Evolutionary conservation across 2,329 filamentous ascomycete species (phyloP).

Genomic region (Microsporum canis): DNA sequence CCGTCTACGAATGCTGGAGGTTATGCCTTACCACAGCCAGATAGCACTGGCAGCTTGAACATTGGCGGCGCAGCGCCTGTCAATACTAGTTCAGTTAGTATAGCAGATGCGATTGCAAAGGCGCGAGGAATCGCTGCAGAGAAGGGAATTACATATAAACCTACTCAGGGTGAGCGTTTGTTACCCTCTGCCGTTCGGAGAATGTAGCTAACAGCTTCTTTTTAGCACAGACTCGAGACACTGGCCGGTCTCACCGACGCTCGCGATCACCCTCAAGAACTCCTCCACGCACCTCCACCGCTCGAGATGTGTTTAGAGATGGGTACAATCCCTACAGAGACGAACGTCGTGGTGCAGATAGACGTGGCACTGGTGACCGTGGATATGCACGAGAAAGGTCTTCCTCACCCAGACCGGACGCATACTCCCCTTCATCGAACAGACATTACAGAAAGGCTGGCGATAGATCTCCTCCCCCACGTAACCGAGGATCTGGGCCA

Average conservation of each 20-base stretch:
- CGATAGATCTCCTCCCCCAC: conserved; percentile 49
- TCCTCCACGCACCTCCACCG: conserved; percentile 41
- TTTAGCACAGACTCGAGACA: background rate
- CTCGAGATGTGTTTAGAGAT: conserved; percentile 59
- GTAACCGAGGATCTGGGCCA: conserved; percentile 29
- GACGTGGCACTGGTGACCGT: conserved; percentile 40
- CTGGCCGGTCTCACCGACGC: conserved; percentile 44
- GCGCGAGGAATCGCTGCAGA: conserved; percentile 72
- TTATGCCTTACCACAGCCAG: conserved; percentile 33
- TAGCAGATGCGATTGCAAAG: conserved; percentile 74
- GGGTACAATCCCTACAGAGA: conserved; percentile 75
- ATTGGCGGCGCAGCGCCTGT: conserved; percentile 68
- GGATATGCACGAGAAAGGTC: conserved; percentile 57
- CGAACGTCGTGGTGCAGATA: conserved; percentile 62
- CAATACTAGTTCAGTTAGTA: conserved; percentile 69
- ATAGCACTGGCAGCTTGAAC: conserved; percentile 60
- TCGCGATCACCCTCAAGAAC: conserved; percentile 52
- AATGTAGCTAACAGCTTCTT: background rate
- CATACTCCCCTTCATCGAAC: conserved; percentile 50
- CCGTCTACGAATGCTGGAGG: conserved; percentile 32
- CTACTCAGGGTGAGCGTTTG: conserved; percentile 20
- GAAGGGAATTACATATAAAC: conserved; percentile 52
- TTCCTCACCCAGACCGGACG: conserved; percentile 53
- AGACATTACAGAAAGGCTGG: conserved; percentile 38
- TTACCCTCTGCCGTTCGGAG: background rate